These are phyloP conservation scores for Pythium rishiriense DNA, from an alignment of 352 stramenopile species.

Conservation along the genomic window DNA sequence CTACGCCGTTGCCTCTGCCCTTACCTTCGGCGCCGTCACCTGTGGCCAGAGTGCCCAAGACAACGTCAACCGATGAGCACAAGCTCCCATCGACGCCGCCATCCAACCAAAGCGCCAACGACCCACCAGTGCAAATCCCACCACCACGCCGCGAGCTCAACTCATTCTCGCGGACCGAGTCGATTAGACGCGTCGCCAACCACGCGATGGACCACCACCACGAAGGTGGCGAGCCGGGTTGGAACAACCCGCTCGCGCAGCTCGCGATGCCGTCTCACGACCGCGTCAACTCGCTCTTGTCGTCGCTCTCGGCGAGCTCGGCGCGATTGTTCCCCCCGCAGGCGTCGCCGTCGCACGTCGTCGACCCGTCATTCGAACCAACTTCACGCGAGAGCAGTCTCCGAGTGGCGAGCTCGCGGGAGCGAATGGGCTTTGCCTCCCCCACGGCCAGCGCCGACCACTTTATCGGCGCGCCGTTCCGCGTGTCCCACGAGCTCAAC, in stretches of 20 bases:
- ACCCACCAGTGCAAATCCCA: background rate
- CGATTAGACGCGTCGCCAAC: background rate
- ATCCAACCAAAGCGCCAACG: background rate
- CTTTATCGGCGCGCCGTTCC: conserved; percentile 55
- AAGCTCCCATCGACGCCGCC: background rate
- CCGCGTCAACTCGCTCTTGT: conserved; percentile 37
- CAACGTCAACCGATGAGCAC: background rate
- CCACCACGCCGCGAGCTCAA: conserved; percentile 7
- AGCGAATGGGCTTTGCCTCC: background rate
- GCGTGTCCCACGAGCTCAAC: conserved; percentile 46
- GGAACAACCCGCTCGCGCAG: conserved; percentile 42
- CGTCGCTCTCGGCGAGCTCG: conserved; percentile 25
- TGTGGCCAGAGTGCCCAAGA: background rate
- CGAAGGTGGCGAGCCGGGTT: conserved; percentile 16
- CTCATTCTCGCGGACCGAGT: conserved; percentile 15
- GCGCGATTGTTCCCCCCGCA: background rate
- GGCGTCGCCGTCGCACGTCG: background rate
- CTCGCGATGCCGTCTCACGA: conserved; percentile 33
- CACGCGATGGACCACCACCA: background rate
- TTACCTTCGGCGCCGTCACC: conserved; percentile 14
- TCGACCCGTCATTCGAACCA: conserved; percentile 1
- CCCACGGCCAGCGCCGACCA: conserved; percentile 10
- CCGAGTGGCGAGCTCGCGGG: background rate
- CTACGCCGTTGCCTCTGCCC: background rate
- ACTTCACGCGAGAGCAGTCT: background rate